Percentiles rank a stretch among this genome's conserved stretches.
Conservation (phyloP, 805 yeast species). For the Lipomyces orientalis region DNA sequence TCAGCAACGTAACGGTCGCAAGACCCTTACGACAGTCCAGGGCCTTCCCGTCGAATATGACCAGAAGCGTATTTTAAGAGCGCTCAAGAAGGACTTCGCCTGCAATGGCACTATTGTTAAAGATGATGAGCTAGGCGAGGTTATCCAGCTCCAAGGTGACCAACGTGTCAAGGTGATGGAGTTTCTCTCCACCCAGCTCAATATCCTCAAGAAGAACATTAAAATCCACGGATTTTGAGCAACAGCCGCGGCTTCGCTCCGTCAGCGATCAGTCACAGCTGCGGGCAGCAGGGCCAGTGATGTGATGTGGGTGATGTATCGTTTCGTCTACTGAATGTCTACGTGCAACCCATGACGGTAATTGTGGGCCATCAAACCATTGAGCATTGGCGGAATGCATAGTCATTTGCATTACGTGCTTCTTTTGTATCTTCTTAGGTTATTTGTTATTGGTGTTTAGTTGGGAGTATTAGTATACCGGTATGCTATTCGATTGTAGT, state of each 20-base stretch:
- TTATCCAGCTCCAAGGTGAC: conserved; percentile 97
- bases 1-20: conserved; percentile 99
- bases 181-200: conserved; percentile 83
- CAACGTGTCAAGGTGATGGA: conserved; percentile 96
- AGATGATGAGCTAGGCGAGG: conserved; percentile 95
- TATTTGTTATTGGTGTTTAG: neutral
- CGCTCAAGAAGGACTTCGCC: conserved; percentile 96
- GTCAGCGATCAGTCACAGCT: neutral
- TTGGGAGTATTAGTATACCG: neutral
- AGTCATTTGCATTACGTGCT: neutral
- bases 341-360: neutral
- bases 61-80: conserved; percentile 88
- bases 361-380: neutral
- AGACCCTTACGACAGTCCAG: conserved; percentile 97
- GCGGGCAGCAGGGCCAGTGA: neutral
- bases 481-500: neutral
- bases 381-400: neutral
- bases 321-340: neutral
- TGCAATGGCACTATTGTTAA: conserved; percentile 98
- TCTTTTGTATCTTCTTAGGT: neutral
- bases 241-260: neutral
- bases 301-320: neutral
- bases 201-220: conserved; percentile 92
- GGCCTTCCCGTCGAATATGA: conserved; percentile 96
- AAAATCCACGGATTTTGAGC: conserved; percentile 95